Base-by-base conservation (phyloP, 805 yeast genomes). In the Candida takata region DNA sequence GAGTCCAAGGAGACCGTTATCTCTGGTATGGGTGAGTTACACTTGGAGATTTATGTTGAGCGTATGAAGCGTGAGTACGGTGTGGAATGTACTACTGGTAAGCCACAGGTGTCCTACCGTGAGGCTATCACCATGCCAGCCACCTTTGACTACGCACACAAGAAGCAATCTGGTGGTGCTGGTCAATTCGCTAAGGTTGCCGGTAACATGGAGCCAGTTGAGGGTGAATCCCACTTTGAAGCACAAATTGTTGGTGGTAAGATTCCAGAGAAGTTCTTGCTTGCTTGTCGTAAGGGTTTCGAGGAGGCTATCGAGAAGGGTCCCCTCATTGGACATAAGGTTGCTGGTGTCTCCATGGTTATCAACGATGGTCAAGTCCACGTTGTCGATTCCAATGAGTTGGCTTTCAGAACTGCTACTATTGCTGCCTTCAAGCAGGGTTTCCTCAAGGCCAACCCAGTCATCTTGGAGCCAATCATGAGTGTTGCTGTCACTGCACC, bases 101-200 rank as follows among this genome's bases (percentile, higher is more conserved):
- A 83, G 63, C 99, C 99, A 32, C 95, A 88, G 69, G 99, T 92
- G 27, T 86, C 98, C 13, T 92, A 92, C 67, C 79, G 99, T 64
- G 99, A 92, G 66, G 82, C 97, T 27, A 78, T 90, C 47, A 67
- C 83, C 25, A 58, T 72, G 3, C 67, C 84, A 28, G 72, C 90
- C 21, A 69, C 77, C 11, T 90, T 92, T 55, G 97, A 92, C 60
- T 86, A 81, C 66, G 82, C 95, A 20, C 97, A 90, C 70, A 92
- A 92, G 74, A 90, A 87, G 60, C 99, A 92, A 69, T 75, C 90
- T 56, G 99, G 99, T 63, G 99, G 99, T 75, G 95, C 97, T 47
- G 99, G 99, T 66, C 99, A 92, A 70, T 92, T 79, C 58, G 98
- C 95, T 63, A 80, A 88, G 67, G 96, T 90, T 55, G 82, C 87